Base-by-base conservation (phyloP, 1,139 yeast species). In the Hansenula lynferdii region DNA sequence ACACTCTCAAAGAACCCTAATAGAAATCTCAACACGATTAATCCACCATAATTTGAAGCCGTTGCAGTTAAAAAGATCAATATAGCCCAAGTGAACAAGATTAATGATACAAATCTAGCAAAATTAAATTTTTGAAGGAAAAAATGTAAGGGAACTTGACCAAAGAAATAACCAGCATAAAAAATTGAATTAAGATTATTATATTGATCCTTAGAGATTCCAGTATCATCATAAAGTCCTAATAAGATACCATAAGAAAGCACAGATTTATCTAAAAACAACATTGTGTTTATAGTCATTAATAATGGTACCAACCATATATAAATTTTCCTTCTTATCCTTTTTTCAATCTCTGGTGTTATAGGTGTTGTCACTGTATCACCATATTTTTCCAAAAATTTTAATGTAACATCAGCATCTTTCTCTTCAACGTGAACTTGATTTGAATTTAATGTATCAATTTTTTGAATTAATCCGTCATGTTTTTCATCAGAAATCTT, bases 1-100 rank as follows among this genome's bases (percentile, higher is more conserved):
- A 67, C 63, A 38, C 70, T 57, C 49, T 75, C 81, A 23, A 69
- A 61, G 47, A 67, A 56, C 3, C 80, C 81, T 20, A 73, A 52
- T 23, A 75, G 43, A 4, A 70, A 67, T 49, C 80, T 61, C 32
- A 70, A 54, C 2, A 66, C 58, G 23, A 70, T 54, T 30, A 75
- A 62, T 0, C 69, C 67, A 12, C 65, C 59, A 43, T 62, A 67
- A 15, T 56, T 58, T 19, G 31, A 25, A 21, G 40, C 36, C 9
- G 42, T 27, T 5, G 41, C 23, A n/a, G 37, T 41, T 6, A 34
- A 15, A 16, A 40, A 25, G 4, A 42, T 42, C 14, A 44, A 26
- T 9, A 46, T 19, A 7, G 41, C 28, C 43, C 43, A 41, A 8
- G 27, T 2, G 8, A 41, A 33, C 12, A 23, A 14, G 8, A 17